Evolutionary conservation across 345 rosid species (phyloP).

Genomic region (Eucalyptus regnans): DNA sequence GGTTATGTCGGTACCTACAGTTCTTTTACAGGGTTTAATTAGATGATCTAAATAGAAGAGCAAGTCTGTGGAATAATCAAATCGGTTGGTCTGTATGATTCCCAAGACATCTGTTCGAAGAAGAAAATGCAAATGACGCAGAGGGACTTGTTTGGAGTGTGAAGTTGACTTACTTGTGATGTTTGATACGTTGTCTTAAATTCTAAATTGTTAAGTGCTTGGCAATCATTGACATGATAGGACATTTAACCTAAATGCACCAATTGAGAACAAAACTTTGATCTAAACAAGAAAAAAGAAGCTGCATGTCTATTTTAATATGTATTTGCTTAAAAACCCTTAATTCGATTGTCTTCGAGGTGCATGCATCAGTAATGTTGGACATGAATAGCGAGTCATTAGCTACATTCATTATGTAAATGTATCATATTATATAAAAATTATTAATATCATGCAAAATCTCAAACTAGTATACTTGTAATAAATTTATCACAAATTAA

Average conservation of each 20-base stretch:
- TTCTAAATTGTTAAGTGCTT: neutral
- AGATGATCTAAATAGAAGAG: neutral
- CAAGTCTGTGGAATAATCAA: neutral
- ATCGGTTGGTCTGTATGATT: neutral
- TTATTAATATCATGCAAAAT: no score
- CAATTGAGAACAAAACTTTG: neutral
- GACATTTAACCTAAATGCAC: neutral
- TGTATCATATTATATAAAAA: neutral
- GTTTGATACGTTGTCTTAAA: neutral
- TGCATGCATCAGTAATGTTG: neutral
- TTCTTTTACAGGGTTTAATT: no score
- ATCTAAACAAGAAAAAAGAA: neutral
- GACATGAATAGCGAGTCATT: neutral
- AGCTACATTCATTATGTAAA: neutral
- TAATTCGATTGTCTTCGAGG: neutral
- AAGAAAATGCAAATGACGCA: neutral
- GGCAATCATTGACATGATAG: neutral
- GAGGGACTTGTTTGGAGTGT: neutral
- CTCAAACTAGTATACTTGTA: no score
- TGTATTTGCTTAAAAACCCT: neutral
- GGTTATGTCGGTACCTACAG: fast-evolving
- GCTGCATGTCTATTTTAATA: neutral
- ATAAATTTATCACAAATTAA: no score
- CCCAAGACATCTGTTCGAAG: neutral
- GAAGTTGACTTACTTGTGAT: neutral